A percentile compares a stretch with the other conserved stretches of the same genome.
These are phyloP conservation scores for Pseudonectria foliicola DNA, from an alignment of 2,329 filamentous ascomycete genomes.

Conservation along the genomic window DNA sequence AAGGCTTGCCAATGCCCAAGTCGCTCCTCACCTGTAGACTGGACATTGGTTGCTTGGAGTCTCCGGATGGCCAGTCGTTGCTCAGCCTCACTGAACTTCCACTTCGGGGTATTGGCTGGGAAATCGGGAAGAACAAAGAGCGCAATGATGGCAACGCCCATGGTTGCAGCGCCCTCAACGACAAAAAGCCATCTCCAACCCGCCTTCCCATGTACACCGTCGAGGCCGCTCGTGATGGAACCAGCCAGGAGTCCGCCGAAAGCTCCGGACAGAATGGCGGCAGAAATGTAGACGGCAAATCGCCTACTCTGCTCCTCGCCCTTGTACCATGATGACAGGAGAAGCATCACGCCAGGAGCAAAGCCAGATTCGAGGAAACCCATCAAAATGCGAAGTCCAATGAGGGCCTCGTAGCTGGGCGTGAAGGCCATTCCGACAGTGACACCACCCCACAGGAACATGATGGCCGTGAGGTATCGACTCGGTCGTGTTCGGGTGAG, in stretches of 20 bases:
- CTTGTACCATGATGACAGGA: conserved; percentile 62
- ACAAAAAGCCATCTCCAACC: conserved; percentile 48
- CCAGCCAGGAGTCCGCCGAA: conserved; percentile 57
- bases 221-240: conserved; percentile 48
- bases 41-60: conserved; percentile 55
- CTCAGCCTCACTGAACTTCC: conserved; percentile 52
- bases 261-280: conserved; percentile 60
- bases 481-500: conserved; percentile 56
- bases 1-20: conserved; percentile 8
- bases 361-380: conserved; percentile 54
- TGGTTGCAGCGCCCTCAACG: conserved; percentile 53
- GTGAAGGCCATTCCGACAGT: conserved; percentile 24
- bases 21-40: conserved; percentile 49
- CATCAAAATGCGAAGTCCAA: conserved; percentile 37
- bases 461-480: conserved; percentile 59
- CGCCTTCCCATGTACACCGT: conserved; percentile 40
- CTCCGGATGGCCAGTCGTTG: conserved; percentile 54
- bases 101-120: conserved; percentile 48
- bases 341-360: conserved; percentile 51
- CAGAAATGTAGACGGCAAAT: conserved; percentile 62
- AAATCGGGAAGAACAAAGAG: conserved; percentile 65
- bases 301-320: conserved; percentile 24
- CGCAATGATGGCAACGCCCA: conserved; percentile 50
- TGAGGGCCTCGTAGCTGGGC: conserved; percentile 18
- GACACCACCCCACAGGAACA: conserved; percentile 40